These are phyloP conservation scores for Ophiostoma australiae DNA, from an alignment of 2,329 filamentous ascomycete species.

Conservation along the genomic window DNA sequence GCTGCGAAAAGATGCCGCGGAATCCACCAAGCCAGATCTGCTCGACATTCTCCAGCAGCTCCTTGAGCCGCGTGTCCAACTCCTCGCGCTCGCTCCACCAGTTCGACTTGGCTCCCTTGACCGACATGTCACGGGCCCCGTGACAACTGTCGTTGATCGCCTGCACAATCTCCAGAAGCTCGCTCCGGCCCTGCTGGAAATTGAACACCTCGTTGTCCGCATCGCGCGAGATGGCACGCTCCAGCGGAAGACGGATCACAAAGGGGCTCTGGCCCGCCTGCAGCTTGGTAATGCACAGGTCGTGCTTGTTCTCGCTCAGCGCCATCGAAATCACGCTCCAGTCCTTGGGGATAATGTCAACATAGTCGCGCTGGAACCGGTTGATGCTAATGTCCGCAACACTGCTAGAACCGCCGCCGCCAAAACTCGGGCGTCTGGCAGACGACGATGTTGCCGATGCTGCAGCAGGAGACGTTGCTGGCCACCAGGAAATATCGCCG, in stretches of 20 bases:
- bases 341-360: constrained; percentile 73
- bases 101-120: constrained; percentile 68
- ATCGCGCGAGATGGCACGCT: constrained; percentile 74
- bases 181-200: constrained; percentile 71
- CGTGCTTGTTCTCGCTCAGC: constrained; percentile 73
- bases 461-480: constrained; percentile 28
- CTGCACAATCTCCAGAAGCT: constrained; percentile 77
- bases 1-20: constrained; percentile 83
- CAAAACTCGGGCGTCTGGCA: constrained; percentile 41
- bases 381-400: constrained; percentile 42
- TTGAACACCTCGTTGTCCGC: constrained; percentile 65
- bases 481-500: constrained; percentile 22
- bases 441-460: background rate
- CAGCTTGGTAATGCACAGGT: constrained; percentile 85
- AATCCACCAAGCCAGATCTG: constrained; percentile 94
- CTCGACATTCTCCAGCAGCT: constrained; percentile 79
- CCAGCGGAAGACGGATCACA: constrained; percentile 77
- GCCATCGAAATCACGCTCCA: constrained; percentile 88
- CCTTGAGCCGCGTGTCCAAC: constrained; percentile 70
- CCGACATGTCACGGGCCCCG: constrained; percentile 61
- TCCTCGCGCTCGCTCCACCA: constrained; percentile 89
- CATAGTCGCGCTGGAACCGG: constrained; percentile 71
- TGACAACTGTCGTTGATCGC: constrained; percentile 82
- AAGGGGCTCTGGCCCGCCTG: constrained; percentile 73
- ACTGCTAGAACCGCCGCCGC: constrained; percentile 23